These are phyloP conservation scores for Corymbia citriodora DNA, from an alignment of 441 rosid genomes.

Conservation along the genomic window DNA sequence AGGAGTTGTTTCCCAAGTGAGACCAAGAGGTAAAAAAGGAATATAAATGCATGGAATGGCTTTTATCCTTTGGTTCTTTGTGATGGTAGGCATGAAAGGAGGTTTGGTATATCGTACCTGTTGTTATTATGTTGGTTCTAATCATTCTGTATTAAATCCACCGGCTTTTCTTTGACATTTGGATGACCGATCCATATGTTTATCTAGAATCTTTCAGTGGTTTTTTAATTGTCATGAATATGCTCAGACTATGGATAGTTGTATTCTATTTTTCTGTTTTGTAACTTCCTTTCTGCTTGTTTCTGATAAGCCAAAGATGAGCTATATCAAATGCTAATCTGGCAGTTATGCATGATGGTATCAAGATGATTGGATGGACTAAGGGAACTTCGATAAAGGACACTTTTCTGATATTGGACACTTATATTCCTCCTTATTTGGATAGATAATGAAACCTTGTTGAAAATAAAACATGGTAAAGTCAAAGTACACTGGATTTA, in stretches of 20 bases:
- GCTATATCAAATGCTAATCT: neutral
- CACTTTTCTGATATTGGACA: neutral
- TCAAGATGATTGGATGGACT: neutral
- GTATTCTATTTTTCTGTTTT: neutral
- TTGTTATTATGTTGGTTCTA: neutral
- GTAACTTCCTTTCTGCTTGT: neutral
- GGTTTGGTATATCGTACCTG: neutral
- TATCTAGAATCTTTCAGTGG: neutral
- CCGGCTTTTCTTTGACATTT: neutral
- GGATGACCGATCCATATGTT: neutral
- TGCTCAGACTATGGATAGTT: neutral
- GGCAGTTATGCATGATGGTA: neutral
- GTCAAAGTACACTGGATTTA: neutral
- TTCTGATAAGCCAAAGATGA: neutral
- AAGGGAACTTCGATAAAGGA: neutral
- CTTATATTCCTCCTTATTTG: neutral
- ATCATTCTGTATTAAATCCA: neutral
- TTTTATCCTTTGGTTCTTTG: neutral
- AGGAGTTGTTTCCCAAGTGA: conserved; percentile 18
- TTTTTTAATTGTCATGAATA: neutral
- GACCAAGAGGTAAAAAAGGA: conserved; percentile 28
- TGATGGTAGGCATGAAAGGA: neutral
- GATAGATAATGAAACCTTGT: neutral
- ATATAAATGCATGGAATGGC: neutral
- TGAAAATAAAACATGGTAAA: neutral